These are phyloP conservation scores for Thelephora terrestris DNA, from an alignment of 1,284 basidiomycete species.

Conservation along the genomic window DNA sequence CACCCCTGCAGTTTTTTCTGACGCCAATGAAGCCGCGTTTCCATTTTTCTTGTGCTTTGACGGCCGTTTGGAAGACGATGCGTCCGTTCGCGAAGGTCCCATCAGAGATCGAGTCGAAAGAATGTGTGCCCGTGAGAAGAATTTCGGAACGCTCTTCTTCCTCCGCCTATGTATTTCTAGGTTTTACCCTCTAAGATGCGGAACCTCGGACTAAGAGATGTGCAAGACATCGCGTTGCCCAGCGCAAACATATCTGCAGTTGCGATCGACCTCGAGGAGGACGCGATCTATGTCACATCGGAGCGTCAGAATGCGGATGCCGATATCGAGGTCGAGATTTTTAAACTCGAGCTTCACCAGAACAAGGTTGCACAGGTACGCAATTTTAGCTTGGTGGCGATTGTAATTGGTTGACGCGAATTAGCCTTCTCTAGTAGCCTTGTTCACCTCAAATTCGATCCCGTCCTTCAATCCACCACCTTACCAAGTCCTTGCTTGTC, in stretches of 20 bases:
- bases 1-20: conserved; percentile 36
- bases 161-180: background rate
- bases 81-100: background rate
- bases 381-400: background rate
- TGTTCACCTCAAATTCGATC: background rate
- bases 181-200: background rate
- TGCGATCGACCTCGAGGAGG: conserved; percentile 62
- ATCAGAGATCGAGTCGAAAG: background rate
- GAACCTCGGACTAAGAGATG: background rate
- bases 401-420: background rate
- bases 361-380: conserved; percentile 13
- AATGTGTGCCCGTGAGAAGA: background rate
- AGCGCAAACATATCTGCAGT: conserved; percentile 30
- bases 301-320: conserved; percentile 40
- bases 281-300: conserved; percentile 48
- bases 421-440: background rate
- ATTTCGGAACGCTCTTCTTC: background rate
- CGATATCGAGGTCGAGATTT: conserved; percentile 50
- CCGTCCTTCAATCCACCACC: conserved; percentile 17
- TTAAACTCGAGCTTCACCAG: conserved; percentile 30
- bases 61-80: background rate
- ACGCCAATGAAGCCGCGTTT: background rate
- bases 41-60: background rate
- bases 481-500: conserved; percentile 48
- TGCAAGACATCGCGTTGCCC: background rate